Evolutionary conservation across 2,329 filamentous ascomycete species (phyloP).

Genomic region (Aurifilum marmelostoma): DNA sequence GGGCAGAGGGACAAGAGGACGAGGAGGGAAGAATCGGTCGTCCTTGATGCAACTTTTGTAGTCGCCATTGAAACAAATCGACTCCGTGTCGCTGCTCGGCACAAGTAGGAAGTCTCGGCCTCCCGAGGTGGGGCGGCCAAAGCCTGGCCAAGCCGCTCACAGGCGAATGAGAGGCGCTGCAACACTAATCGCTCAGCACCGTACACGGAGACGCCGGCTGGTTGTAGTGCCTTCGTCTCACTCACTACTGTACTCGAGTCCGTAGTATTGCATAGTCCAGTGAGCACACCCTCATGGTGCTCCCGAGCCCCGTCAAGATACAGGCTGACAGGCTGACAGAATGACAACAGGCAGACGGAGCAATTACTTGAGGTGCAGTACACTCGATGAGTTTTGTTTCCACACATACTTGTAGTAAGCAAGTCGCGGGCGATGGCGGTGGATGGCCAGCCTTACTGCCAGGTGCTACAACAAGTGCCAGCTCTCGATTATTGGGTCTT

Average conservation of each 20-base stretch:
- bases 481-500: not conserved
- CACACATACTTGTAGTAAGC: not conserved
- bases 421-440: not conserved
- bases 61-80: not conserved
- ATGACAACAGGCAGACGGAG: not conserved
- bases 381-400: too few relatives aligned
- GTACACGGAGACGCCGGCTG: not conserved
- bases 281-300: not conserved
- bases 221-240: not conserved
- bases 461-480: not conserved
- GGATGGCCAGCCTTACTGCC: not conserved
- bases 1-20: not conserved
- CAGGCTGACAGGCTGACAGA: not conserved
- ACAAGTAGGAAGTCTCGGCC: not conserved
- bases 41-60: not conserved
- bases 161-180: not conserved
- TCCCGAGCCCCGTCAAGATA: not conserved
- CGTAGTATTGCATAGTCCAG: too few relatives aligned
- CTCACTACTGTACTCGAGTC: not conserved
- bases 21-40: not conserved
- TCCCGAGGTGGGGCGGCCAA: not conserved
- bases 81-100: not conserved
- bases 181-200: constrained; percentile 1
- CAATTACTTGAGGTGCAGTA: not conserved
- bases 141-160: not conserved